Percentiles rank a stretch among this genome's conserved stretches.
Conservation (phyloP, 768 basidiomycete genomes). For the Leccinum rimulosum region DNA sequence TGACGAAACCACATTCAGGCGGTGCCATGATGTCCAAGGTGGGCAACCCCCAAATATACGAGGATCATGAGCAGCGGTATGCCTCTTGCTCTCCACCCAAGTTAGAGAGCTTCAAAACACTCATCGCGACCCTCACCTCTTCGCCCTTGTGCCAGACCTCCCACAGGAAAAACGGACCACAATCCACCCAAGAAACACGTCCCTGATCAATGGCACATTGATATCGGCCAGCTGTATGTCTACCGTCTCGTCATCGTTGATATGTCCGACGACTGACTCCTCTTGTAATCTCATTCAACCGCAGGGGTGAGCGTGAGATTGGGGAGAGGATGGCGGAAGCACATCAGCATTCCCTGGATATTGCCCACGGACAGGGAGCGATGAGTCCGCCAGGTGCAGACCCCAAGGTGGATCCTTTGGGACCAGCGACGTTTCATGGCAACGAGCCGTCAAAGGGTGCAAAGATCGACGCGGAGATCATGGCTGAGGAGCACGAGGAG, state of each 20-base stretch:
- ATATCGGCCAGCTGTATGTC: conserved; percentile 31
- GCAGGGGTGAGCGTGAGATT: conserved; percentile 45
- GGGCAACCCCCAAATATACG: conserved; percentile 47
- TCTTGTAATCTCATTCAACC: neutral
- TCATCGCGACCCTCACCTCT: neutral
- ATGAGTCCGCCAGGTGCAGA: conserved; percentile 29
- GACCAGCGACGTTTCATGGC: conserved; percentile 51
- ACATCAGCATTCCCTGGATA: conserved; percentile 28
- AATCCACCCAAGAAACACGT: conserved; percentile 29
- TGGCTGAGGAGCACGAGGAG: conserved; percentile 48
- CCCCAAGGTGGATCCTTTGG: conserved; percentile 43
- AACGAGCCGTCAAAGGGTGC: conserved; percentile 59
- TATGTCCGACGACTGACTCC: neutral
- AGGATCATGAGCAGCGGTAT: conserved; percentile 48
- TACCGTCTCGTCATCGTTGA: neutral
- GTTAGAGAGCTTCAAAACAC: neutral
- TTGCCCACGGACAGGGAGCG: conserved; percentile 25
- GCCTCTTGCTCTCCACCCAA: conserved; percentile 6
- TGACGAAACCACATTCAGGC: conserved; percentile 23
- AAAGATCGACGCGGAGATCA: conserved; percentile 54
- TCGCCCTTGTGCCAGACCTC: conserved; percentile 16
- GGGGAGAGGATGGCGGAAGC: conserved; percentile 37
- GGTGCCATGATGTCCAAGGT: conserved; percentile 50
- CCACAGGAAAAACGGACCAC: conserved; percentile 18
- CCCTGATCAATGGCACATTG: conserved; percentile 35